Conservation (phyloP, 1,139 yeast species). For the Meyerozyma elateridarum region DNA sequence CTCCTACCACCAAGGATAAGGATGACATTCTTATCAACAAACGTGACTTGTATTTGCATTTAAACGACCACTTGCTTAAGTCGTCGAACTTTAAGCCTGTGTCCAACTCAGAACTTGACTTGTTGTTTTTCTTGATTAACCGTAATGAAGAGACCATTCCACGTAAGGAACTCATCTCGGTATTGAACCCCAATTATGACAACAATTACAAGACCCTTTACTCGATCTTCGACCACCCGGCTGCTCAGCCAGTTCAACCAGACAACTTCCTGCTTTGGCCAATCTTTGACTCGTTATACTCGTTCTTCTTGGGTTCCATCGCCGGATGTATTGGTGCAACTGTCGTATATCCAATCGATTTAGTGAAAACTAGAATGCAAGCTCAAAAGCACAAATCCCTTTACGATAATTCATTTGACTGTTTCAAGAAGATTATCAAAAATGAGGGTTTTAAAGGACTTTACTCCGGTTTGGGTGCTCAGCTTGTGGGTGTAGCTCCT, state of each 20-base stretch:
- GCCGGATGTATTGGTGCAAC: slow-evolving; percentile 99
- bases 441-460: slow-evolving; percentile 86
- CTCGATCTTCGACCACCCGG: slow-evolving; percentile 42
- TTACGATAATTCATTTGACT: slow-evolving; percentile 81
- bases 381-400: slow-evolving; percentile 75
- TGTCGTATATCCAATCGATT: slow-evolving; percentile 94
- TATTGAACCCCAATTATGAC: slow-evolving; percentile 43
- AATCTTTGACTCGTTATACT: slow-evolving; percentile 80
- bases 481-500: slow-evolving; percentile 94
- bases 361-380: slow-evolving; percentile 96
- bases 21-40: slow-evolving; percentile 43
- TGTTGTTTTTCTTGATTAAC: slow-evolving; percentile 46
- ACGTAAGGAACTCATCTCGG: slow-evolving; percentile 48
- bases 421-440: slow-evolving; percentile 71
- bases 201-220: slow-evolving; percentile 32
- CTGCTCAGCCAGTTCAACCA: slow-evolving; percentile 28
- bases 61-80: slow-evolving; percentile 49
- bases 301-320: slow-evolving; percentile 84
- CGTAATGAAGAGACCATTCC: slow-evolving; percentile 41
- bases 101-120: slow-evolving; percentile 38
- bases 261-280: slow-evolving; percentile 48
- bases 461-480: slow-evolving; percentile 92
- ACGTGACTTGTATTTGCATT: slow-evolving; percentile 38
- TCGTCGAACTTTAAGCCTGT: slow-evolving; percentile 49
- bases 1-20: slow-evolving; percentile 41